Evolutionary conservation across 163 green algal genomes (phyloP).

Genomic region (Coccomyxa subellipsoidea): DNA sequence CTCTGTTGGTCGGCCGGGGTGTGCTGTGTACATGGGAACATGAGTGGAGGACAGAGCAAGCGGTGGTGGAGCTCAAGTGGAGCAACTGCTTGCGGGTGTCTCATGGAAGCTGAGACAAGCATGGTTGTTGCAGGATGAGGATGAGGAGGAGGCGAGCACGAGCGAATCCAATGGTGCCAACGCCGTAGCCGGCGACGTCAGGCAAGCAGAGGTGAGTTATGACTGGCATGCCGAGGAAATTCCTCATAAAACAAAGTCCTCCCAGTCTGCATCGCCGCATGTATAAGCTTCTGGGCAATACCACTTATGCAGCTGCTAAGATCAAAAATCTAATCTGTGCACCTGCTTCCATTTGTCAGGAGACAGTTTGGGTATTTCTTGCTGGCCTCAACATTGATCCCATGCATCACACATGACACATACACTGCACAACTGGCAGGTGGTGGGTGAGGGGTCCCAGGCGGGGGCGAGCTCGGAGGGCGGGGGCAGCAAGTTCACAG

Average conservation of each 20-base stretch:
- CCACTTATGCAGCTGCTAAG: too few species aligned
- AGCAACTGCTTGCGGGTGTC: background rate
- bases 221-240: too few species aligned
- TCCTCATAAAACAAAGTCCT: too few species aligned
- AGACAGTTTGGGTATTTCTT: too few species aligned
- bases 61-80: too few species aligned
- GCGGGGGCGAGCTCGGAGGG: background rate
- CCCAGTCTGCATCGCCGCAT: too few species aligned
- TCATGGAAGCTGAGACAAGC: background rate
- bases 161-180: background rate
- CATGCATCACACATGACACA: background rate
- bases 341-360: too few species aligned
- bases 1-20: too few species aligned
- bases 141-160: slow-evolving; percentile 8
- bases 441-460: background rate
- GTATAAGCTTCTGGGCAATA: too few species aligned
- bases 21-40: too few species aligned
- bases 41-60: too few species aligned
- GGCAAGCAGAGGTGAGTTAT: background rate
- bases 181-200: background rate
- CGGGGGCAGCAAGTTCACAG: slow-evolving; percentile 4
- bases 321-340: too few species aligned
- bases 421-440: background rate
- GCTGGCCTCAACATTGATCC: background rate
- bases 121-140: background rate